Evolutionary conservation across 208 protist genomes (phyloP).

Genomic region (Wallacemonas collosoma): DNA sequence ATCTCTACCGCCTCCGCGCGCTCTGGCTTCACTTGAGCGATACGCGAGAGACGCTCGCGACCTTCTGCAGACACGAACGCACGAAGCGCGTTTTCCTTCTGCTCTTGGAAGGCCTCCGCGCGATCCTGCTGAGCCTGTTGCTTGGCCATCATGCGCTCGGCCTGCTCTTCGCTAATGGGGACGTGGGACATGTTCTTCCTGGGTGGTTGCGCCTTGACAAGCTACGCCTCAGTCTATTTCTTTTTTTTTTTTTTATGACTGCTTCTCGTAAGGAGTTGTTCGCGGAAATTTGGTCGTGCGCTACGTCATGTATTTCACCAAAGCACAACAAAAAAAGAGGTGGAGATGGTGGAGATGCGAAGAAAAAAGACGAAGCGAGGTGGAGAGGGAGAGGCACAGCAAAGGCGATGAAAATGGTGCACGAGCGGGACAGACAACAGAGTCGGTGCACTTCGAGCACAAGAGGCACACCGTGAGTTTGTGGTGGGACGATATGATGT

Average conservation of each 20-base stretch:
- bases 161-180: slow-evolving; percentile 88
- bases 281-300: too few species aligned
- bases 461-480: too few species aligned
- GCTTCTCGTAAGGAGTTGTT: too few species aligned
- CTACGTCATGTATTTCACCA: too few species aligned
- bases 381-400: too few species aligned
- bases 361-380: slow-evolving; percentile 20
- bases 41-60: slow-evolving; percentile 88
- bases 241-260: neutral
- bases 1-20: slow-evolving; percentile 82
- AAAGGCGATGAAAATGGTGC: too few species aligned
- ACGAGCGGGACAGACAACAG: too few species aligned
- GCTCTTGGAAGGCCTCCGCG: slow-evolving; percentile 73
- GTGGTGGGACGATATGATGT: too few species aligned
- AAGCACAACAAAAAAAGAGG: neutral
- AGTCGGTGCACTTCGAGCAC: too few species aligned
- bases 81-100: slow-evolving; percentile 88
- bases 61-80: slow-evolving; percentile 86
- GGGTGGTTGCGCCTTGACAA: too few species aligned
- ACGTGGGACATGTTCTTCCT: slow-evolving; percentile 53
- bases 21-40: slow-evolving; percentile 87
- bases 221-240: neutral
- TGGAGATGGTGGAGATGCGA: neutral
- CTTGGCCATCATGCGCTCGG: slow-evolving; percentile 88
- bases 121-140: slow-evolving; percentile 87